These are phyloP conservation scores for Dioszegia crocea DNA, from an alignment of 768 basidiomycete genomes.

Conservation along the genomic window DNA sequence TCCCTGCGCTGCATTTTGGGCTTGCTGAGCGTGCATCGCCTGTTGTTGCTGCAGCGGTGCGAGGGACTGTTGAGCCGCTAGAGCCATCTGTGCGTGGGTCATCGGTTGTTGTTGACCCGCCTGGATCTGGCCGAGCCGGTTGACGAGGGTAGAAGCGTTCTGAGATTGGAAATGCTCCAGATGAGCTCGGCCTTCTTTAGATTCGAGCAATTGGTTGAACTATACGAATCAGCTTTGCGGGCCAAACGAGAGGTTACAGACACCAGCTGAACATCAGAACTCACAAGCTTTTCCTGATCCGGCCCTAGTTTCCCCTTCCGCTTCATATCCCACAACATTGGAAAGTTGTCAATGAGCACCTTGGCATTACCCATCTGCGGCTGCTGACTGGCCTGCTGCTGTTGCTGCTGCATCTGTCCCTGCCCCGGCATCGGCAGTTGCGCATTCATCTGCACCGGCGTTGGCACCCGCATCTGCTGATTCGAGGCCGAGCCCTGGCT, in stretches of 20 bases:
- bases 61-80: conserved; percentile 28
- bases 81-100: conserved; percentile 21
- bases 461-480: conserved; percentile 10
- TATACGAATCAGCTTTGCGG: conserved; percentile 10
- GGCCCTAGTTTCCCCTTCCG: conserved; percentile 20
- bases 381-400: conserved; percentile 2
- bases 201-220: conserved; percentile 28
- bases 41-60: conserved; percentile 28
- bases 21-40: conserved; percentile 5
- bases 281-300: conserved; percentile 34
- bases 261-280: conserved; percentile 2
- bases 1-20: background rate
- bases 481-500: background rate
- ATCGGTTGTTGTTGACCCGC: conserved; percentile 15
- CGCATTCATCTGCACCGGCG: conserved; percentile 6
- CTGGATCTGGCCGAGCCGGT: conserved; percentile 15
- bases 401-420: conserved; percentile 11
- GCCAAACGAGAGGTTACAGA: background rate
- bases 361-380: conserved; percentile 17
- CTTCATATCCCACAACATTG: conserved; percentile 29
- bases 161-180: conserved; percentile 22
- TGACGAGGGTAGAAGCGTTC: conserved; percentile 22
- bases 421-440: background rate
- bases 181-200: conserved; percentile 29
- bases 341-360: conserved; percentile 31